A percentile compares a stretch with the other conserved stretches of the same genome.
These are phyloP conservation scores for Capsicum rhomboideum DNA, from an alignment of 257 asterid genomes.

Conservation along the genomic window DNA sequence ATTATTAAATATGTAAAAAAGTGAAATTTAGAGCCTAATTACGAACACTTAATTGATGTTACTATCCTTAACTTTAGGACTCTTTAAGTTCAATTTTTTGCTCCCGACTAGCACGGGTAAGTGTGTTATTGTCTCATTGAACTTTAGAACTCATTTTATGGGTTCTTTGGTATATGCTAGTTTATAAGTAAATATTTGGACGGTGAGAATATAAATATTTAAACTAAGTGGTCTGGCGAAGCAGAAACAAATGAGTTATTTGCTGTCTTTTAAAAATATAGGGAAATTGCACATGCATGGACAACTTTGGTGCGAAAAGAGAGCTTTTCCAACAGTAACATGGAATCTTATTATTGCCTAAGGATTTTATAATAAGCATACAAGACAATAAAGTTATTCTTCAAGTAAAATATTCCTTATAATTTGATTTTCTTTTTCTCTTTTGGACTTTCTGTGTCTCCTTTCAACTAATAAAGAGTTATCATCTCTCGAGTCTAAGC, in stretches of 20 bases:
- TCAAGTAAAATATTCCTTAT: neutral
- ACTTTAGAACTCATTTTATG: neutral
- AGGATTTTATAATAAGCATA: neutral
- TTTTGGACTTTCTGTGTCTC: neutral
- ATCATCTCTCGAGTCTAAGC: neutral
- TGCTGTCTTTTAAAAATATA: conserved; percentile 18
- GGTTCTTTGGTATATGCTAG: neutral
- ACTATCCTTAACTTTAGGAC: neutral
- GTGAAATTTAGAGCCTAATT: neutral
- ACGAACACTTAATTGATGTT: neutral
- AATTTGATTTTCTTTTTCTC: neutral
- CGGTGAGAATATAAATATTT: conserved; percentile 32
- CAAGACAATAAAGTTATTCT: neutral
- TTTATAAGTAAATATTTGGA: conserved; percentile 26
- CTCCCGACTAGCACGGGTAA: too few relatives aligned
- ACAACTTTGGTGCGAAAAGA: conserved; percentile 38
- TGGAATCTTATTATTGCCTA: conserved; percentile 2
- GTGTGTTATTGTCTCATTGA: neutral
- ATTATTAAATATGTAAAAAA: neutral
- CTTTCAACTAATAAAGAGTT: neutral
- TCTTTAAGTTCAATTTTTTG: too few relatives aligned
- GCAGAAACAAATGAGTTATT: conserved; percentile 32
- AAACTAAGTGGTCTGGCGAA: conserved; percentile 48
- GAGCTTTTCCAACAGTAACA: conserved; percentile 3
- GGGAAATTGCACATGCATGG: conserved; percentile 62